Percentiles rank a stretch among this genome's conserved stretches.
Evolutionary conservation across 1,284 basidiomycete genomes (phyloP).

Genomic region (Cutaneotrichosporon mucoides): DNA sequence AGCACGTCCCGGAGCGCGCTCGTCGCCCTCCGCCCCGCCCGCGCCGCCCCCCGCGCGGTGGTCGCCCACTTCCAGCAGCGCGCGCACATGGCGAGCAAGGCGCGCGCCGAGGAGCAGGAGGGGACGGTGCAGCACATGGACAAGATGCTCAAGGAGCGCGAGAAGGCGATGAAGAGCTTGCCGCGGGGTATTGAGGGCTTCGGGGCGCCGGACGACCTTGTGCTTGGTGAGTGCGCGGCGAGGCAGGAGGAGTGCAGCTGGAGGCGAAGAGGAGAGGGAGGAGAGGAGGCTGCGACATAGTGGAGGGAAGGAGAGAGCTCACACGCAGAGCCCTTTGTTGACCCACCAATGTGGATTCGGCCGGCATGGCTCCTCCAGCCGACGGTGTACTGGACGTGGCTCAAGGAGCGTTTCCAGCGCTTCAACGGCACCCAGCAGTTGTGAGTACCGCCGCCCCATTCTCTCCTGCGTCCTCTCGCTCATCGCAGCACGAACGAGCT

Average conservation of each 20-base stretch:
- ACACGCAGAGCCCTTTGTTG: slow-evolving; percentile 13
- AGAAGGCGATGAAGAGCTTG: slow-evolving; percentile 8
- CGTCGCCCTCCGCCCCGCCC: neutral
- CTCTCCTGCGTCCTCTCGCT: neutral
- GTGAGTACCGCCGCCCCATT: neutral
- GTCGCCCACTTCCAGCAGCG: no score
- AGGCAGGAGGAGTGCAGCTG: neutral
- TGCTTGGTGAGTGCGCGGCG: slow-evolving; percentile 11
- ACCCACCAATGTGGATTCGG: slow-evolving; percentile 5
- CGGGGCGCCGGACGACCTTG: neutral
- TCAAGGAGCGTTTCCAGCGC: slow-evolving; percentile 3
- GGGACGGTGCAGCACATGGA: slow-evolving; percentile 13
- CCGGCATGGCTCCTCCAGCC: neutral
- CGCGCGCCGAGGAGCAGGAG: neutral
- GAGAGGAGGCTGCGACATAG: no score
- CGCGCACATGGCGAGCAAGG: no score
- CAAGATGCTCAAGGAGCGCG: slow-evolving; percentile 8
- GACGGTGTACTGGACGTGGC: neutral
- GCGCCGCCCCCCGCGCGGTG: no score
- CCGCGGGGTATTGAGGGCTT: slow-evolving; percentile 8
- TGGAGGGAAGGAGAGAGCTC: neutral
- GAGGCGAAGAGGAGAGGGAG: no score
- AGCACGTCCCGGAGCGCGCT: slow-evolving; percentile 10
- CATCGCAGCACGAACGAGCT: neutral
- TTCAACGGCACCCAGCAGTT: neutral